Base-by-base conservation (phyloP, 352 stramenopile species). In the Phytophthora cactorum region DNA sequence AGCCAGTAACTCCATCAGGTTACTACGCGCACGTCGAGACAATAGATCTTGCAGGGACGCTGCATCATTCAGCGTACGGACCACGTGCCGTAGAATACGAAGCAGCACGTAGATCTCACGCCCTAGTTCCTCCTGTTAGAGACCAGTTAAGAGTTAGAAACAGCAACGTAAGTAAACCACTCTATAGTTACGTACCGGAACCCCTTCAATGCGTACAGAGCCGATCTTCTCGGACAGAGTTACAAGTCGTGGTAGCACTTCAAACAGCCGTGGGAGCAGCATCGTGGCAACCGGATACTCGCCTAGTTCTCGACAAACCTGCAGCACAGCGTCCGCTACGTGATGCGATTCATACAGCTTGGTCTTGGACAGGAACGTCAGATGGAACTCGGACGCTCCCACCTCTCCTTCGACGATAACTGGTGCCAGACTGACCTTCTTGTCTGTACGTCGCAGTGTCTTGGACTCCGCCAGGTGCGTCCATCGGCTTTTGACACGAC, bases 31-130 rank as follows among this genome's bases (percentile, higher is more conserved):
- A 11, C 79, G 73, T 29, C 81, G 63, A 22, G 90, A 72, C 3
- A 93, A 64, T n/a, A 92, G 63, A 17, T 74, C 74, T 43, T 83
- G 75, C 3, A 92, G 56, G 3, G 68, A 68, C 4, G 63, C 63
- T 0, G 73, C 51, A 11, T 93, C 83, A 32, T 66, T 81, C n/a
- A 91, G 52, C 6, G 72, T 84, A 53, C 82, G 83, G 8, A 92
- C 61, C 10, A 90, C 72, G 44, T 91, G 79, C 14, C 86, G 70
- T 31, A 93, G 52, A 38, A 92, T 75, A 5, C 86, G 82, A 31
- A 91, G 66, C 3, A 84, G 74, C 12, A 93, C 82, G 61, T 93
- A 92, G 28, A 93, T 82, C 38, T 93, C 86, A 4, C 80, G 78
- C 8, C 75, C 86, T 10, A 93, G 68, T 36, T 91, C 86, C 28